Percentiles rank a stretch among this genome's conserved stretches.
Evolutionary conservation across 2,329 filamentous ascomycete species (phyloP).

Genomic region (Alternaria arbusti): DNA sequence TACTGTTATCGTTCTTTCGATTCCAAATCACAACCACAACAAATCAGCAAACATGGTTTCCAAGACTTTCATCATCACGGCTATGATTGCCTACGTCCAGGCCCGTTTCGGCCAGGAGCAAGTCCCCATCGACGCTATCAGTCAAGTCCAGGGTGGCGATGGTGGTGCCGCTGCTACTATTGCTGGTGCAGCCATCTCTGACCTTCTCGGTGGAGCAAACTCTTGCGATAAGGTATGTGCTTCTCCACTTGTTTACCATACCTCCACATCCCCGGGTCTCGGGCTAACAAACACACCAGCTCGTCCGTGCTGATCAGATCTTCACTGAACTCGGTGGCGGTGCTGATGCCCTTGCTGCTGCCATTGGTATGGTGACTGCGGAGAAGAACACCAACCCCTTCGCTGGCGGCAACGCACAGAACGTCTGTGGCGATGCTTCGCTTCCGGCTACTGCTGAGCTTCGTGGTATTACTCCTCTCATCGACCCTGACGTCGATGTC

Average conservation of each 20-base stretch:
- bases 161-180: constrained; percentile 69
- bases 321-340: constrained; percentile 66
- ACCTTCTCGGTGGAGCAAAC: constrained; percentile 69
- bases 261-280: not conserved
- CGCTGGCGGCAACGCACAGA: constrained; percentile 61
- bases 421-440: constrained; percentile 67
- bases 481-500: constrained; percentile 68
- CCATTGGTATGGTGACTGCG: constrained; percentile 67
- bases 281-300: constrained; percentile 47
- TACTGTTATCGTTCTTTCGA: not conserved
- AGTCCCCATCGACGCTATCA: constrained; percentile 61
- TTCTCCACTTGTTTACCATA: not conserved
- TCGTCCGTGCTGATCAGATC: constrained; percentile 69
- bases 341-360: constrained; percentile 66
- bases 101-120: constrained; percentile 69
- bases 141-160: constrained; percentile 60
- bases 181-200: constrained; percentile 65
- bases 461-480: constrained; percentile 70
- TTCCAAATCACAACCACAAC: not conserved
- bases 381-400: constrained; percentile 79
- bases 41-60: constrained; percentile 40
- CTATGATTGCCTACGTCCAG: constrained; percentile 44
- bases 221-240: constrained; percentile 66
- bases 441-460: constrained; percentile 67
- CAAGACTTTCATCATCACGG: constrained; percentile 39